phyloP scores from a whole-genome alignment of 306 rosid species.

The Quercus dentata region DNA sequence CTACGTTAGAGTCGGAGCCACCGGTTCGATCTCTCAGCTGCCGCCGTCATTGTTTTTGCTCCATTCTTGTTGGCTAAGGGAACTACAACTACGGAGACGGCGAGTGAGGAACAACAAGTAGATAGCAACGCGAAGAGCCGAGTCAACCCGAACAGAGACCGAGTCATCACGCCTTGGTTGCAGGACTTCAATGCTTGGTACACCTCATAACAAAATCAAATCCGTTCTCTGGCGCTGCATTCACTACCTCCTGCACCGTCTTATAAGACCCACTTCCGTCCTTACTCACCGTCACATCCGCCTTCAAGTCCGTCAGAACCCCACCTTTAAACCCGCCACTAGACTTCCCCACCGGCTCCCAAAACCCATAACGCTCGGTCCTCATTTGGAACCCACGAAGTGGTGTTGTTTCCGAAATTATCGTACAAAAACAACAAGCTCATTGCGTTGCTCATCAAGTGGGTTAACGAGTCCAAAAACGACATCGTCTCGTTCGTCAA shows the following conservation, averaged over 20 bases:
- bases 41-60: conserved; percentile 7
- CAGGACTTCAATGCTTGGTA: no score
- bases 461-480: conserved; percentile 34
- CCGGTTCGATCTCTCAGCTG: not conserved
- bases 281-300: conserved; percentile 66
- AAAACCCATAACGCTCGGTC: conserved; percentile 76
- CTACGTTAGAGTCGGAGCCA: conserved; percentile 26
- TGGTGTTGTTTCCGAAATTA: conserved; percentile 40
- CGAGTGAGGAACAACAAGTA: conserved; percentile 35
- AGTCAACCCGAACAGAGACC: conserved; percentile 48
- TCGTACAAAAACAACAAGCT: conserved; percentile 57
- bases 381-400: conserved; percentile 50
- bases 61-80: conserved; percentile 40
- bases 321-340: conserved; percentile 21
- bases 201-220: no score
- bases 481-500: conserved; percentile 56
- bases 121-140: conserved; percentile 48
- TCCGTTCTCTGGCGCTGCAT: conserved; percentile 48
- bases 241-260: conserved; percentile 76
- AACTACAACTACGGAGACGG: conserved; percentile 21
- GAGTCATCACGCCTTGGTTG: no score
- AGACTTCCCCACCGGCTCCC: conserved; percentile 34
- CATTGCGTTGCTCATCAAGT: conserved; percentile 67
- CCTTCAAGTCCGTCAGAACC: conserved; percentile 33
- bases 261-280: conserved; percentile 27